phyloP scores from a whole-genome alignment of 495 filamentous ascomycete species.

The Achaetomiella virescens region DNA sequence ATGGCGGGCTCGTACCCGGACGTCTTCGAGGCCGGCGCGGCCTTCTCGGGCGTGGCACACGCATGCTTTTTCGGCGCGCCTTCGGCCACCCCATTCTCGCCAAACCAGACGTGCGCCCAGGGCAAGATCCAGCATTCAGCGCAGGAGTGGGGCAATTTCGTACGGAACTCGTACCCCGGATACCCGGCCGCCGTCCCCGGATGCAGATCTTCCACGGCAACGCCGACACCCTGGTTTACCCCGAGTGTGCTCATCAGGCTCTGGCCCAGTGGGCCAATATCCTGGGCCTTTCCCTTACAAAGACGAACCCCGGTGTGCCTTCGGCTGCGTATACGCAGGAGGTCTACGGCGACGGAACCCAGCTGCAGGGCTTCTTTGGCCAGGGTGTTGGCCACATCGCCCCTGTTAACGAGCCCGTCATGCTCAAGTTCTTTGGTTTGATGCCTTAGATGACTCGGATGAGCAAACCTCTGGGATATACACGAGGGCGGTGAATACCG shows the following conservation, averaged over 20 bases:
- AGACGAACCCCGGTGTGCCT: constrained; percentile 30
- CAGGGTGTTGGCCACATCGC: constrained; percentile 45
- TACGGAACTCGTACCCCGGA: constrained; percentile 46
- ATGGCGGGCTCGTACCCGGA: constrained; percentile 54
- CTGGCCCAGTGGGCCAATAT: constrained; percentile 55
- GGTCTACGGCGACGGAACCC: constrained; percentile 43
- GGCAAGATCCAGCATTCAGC: constrained; percentile 42
- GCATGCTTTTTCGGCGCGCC: constrained; percentile 41
- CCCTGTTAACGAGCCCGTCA: constrained; percentile 33
- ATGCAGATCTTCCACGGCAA: constrained; percentile 54
- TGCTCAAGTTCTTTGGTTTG: constrained; percentile 38
- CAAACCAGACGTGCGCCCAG: constrained; percentile 48
- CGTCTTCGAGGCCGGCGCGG: constrained; percentile 50
- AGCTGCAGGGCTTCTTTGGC: constrained; percentile 41
- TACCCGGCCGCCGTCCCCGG: constrained; percentile 47
- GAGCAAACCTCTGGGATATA: too few relatives aligned
- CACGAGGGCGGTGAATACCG: too few relatives aligned
- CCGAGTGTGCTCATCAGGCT: constrained; percentile 46
- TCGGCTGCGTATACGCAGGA: constrained; percentile 37
- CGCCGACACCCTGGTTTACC: constrained; percentile 43
- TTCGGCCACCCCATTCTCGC: constrained; percentile 32
- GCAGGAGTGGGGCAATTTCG: constrained; percentile 47
- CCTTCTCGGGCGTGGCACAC: constrained; percentile 47
- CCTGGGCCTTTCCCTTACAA: constrained; percentile 31
- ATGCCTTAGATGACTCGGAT: constrained; percentile 4